These are phyloP conservation scores for Candida pseudofarinosa DNA, from an alignment of 805 yeast species.

Conservation along the genomic window DNA sequence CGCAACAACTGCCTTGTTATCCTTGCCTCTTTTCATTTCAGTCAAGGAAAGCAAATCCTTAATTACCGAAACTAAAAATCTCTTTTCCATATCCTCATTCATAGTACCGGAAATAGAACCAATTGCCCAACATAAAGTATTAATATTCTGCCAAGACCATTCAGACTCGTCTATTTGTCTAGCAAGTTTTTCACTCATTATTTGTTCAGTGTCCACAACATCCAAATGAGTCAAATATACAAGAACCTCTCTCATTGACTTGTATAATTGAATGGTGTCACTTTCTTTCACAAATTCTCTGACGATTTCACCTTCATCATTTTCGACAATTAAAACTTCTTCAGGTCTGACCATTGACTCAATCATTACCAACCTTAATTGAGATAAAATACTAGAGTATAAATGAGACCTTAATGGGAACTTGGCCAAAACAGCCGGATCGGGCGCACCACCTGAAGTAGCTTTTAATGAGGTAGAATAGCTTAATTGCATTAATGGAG, in stretches of 20 bases:
- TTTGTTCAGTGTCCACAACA: conserved; percentile 88
- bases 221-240: conserved; percentile 95
- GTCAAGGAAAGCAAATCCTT: conserved; percentile 88
- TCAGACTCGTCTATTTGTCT: conserved; percentile 93
- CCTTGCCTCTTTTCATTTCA: conserved; percentile 95
- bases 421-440: conserved; percentile 72
- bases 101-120: conserved; percentile 98
- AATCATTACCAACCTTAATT: conserved; percentile 86
- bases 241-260: conserved; percentile 91
- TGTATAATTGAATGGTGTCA: conserved; percentile 93
- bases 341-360: conserved; percentile 99
- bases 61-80: conserved; percentile 88
- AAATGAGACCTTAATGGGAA: conserved; percentile 83
- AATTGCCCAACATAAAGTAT: conserved; percentile 98
- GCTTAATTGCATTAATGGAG: conserved; percentile 71
- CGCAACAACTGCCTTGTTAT: conserved; percentile 97
- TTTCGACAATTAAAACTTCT: conserved; percentile 93
- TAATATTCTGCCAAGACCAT: conserved; percentile 99
- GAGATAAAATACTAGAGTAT: conserved; percentile 73
- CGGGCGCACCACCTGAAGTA: conserved; percentile 75
- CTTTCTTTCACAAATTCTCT: conserved; percentile 95
- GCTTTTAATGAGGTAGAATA: conserved; percentile 37
- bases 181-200: conserved; percentile 88
- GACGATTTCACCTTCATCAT: conserved; percentile 98
- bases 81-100: conserved; percentile 96